Evolutionary conservation across 176 grass and related monocot genomes (phyloP).

Genomic region (Echinochloa phyllopogon): DNA sequence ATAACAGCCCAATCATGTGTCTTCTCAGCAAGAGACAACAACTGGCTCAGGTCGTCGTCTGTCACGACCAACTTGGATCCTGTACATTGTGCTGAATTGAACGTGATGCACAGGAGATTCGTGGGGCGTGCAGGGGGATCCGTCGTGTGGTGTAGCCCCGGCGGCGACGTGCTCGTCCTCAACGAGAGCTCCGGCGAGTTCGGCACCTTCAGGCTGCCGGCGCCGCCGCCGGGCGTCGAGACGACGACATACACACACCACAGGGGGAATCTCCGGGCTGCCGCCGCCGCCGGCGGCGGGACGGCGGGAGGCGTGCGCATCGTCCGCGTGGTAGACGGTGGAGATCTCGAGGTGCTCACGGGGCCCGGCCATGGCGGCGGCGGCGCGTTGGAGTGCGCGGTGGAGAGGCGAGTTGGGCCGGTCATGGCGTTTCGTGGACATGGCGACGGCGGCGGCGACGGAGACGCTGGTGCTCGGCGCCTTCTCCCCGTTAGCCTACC

Average conservation of each 20-base stretch:
- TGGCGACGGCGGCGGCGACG: not conserved
- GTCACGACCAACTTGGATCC: no score
- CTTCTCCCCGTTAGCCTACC: not conserved
- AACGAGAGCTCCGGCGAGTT: not conserved
- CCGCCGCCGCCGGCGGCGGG: not conserved
- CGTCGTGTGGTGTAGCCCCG: not conserved
- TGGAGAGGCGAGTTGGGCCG: not conserved
- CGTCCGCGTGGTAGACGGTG: not conserved
- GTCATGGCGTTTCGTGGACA: not conserved
- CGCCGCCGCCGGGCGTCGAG: no score
- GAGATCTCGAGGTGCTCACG: not conserved
- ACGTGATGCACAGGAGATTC: not conserved
- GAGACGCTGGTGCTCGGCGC: not conserved
- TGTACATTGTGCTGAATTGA: no score
- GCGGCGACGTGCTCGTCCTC: no score
- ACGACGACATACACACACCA: no score
- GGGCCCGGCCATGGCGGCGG: not conserved
- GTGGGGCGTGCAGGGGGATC: not conserved
- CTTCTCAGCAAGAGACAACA: not conserved
- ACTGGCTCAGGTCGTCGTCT: not conserved
- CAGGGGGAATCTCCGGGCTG: no score
- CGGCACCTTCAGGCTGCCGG: not conserved
- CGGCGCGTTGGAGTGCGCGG: not conserved
- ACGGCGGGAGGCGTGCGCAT: not conserved
- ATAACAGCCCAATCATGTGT: not conserved